A percentile compares a stretch with the other conserved stretches of the same genome.
Evolutionary conservation across 495 filamentous ascomycete species (phyloP).

Genomic region (Lichenothelia convexa): DNA sequence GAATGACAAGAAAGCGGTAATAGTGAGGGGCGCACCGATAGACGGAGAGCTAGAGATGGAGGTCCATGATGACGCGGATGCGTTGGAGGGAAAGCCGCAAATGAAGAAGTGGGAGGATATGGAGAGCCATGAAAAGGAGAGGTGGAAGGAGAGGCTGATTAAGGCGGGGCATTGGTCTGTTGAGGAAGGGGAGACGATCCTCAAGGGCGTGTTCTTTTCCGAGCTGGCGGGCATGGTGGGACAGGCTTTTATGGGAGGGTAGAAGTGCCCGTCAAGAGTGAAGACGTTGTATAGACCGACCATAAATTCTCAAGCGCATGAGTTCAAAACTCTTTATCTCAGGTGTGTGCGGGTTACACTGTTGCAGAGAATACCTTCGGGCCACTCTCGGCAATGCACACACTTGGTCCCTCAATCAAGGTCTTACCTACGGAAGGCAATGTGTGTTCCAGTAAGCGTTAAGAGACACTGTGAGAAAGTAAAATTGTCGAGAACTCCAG

Average conservation of each 20-base stretch:
- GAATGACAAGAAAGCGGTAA: conserved; percentile 6
- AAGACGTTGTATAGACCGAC: too few species aligned
- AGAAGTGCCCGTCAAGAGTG: too few species aligned
- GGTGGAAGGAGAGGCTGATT: conserved; percentile 51
- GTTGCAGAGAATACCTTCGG: too few species aligned
- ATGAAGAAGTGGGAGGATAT: conserved; percentile 55
- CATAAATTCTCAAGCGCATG: too few species aligned
- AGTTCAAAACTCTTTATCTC: too few species aligned
- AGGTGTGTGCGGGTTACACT: too few species aligned
- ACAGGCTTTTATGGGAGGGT: conserved; percentile 29
- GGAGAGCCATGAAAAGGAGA: conserved; percentile 31
- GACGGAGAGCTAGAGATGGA: neutral
- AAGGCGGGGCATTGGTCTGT: conserved; percentile 56
- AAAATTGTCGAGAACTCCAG: too few species aligned
- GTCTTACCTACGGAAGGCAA: too few species aligned
- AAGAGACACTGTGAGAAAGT: too few species aligned
- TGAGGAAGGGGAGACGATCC: conserved; percentile 51
- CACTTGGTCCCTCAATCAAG: too few species aligned
- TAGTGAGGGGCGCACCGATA: conserved; percentile 7
- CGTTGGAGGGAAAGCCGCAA: conserved; percentile 26
- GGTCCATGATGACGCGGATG: conserved; percentile 16
- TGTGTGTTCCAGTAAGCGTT: too few species aligned
- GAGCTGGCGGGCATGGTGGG: conserved; percentile 42
- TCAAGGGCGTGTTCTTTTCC: conserved; percentile 59
- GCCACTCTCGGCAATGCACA: too few species aligned